Conservation (phyloP, 495 filamentous ascomycete species). For the Immersiella caudata region DNA sequence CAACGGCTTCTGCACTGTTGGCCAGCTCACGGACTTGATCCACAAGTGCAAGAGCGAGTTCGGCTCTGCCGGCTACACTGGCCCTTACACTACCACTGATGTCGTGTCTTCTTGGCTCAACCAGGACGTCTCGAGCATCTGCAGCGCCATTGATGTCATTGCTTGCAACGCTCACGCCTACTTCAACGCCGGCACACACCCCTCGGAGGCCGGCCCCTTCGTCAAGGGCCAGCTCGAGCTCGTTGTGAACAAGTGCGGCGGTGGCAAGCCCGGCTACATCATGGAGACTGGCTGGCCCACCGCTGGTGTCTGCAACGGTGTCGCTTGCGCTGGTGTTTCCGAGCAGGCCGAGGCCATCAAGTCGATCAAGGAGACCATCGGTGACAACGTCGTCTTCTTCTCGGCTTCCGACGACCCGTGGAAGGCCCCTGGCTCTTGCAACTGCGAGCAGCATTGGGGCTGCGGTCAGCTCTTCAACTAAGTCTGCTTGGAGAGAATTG, state of each 20-base stretch:
- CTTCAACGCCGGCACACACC: slow-evolving; percentile 73
- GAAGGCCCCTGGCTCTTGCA: slow-evolving; percentile 71
- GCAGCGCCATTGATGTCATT: slow-evolving; percentile 72
- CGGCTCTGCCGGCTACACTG: slow-evolving; percentile 74
- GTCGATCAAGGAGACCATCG: slow-evolving; percentile 58
- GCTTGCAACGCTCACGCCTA: slow-evolving; percentile 89
- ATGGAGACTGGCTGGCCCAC: slow-evolving; percentile 93
- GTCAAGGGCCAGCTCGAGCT: slow-evolving; percentile 65
- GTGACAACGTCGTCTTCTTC: slow-evolving; percentile 72
- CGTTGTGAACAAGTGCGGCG: slow-evolving; percentile 66
- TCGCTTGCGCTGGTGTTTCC: slow-evolving; percentile 63
- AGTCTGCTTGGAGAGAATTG: neutral
- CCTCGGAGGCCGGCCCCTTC: slow-evolving; percentile 72
- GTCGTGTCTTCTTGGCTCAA: slow-evolving; percentile 68
- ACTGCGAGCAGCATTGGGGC: slow-evolving; percentile 83
- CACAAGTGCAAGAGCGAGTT: slow-evolving; percentile 52
- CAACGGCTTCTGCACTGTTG: slow-evolving; percentile 63
- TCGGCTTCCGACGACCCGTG: slow-evolving; percentile 77
- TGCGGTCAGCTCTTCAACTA: slow-evolving; percentile 53
- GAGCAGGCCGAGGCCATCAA: slow-evolving; percentile 75
- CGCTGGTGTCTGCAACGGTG: slow-evolving; percentile 67
- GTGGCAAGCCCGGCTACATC: slow-evolving; percentile 64
- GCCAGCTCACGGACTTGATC: slow-evolving; percentile 71
- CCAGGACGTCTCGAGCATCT: slow-evolving; percentile 63
- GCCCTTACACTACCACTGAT: slow-evolving; percentile 83